These are phyloP conservation scores for Phytophthora pisi DNA, from an alignment of 352 stramenopile species.

Conservation along the genomic window DNA sequence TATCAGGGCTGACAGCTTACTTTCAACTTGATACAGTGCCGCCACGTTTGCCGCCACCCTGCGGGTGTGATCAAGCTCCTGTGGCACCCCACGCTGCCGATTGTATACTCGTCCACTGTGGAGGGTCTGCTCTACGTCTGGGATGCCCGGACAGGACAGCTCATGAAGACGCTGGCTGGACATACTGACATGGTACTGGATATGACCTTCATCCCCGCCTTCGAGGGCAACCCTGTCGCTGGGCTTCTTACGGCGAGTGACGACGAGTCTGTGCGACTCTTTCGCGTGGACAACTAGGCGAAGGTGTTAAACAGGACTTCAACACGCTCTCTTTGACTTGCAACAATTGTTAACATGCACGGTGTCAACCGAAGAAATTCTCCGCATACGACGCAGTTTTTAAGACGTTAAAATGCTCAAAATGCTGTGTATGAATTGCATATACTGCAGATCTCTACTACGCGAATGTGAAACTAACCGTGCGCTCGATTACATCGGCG, in stretches of 20 bases:
- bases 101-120: conserved; percentile 89
- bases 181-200: conserved; percentile 94
- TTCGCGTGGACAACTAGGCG: conserved; percentile 59
- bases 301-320: conserved; percentile 8
- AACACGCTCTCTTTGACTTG: conserved; percentile 12
- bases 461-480: conserved; percentile 50
- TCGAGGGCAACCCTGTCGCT: conserved; percentile 44
- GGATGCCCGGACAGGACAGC: conserved; percentile 89
- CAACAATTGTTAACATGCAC: not conserved
- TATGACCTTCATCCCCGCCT: conserved; percentile 74
- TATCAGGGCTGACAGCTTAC: conserved; percentile 6
- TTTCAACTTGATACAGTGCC: conserved; percentile 54
- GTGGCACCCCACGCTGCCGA: conserved; percentile 88
- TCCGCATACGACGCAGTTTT: not conserved
- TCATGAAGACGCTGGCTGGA: conserved; percentile 76
- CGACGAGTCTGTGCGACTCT: conserved; percentile 84
- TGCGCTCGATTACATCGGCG: conserved; percentile 67
- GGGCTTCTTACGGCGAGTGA: conserved; percentile 82
- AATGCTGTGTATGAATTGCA: conserved; percentile 46
- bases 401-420: conserved; percentile 23
- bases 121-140: conserved; percentile 92
- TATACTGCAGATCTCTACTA: conserved; percentile 48
- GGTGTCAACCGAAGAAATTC: not conserved
- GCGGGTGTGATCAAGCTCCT: conserved; percentile 91
- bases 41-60: conserved; percentile 87